Evolutionary conservation across 805 yeast species (phyloP), one percentile per base, ranked within the genome.

Genomic region (Suhomyces prunicola): DNA sequence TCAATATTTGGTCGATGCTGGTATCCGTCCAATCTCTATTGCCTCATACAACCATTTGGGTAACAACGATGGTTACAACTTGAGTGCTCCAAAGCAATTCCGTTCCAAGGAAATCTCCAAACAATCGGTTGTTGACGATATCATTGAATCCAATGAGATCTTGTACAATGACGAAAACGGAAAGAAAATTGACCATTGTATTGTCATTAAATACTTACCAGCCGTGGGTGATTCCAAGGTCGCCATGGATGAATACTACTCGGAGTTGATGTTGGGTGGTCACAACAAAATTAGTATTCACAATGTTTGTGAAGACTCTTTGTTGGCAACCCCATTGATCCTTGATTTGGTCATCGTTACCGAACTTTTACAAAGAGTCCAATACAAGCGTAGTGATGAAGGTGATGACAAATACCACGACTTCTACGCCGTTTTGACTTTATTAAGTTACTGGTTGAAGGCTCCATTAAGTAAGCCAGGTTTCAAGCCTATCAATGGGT

Each of bases 161-260:
- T 76, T 92, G 59, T 92, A 91, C 81, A 88, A 90, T 67, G 85
- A 88, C 48, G 84, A 88, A 72, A 67, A 77, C 44, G 96, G 97
- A 47, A 80, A 83, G 57, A 81, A 79, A 57, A 87, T 93, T 57
- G 97, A 92, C 66, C 98, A 92, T 72, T 88, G 96, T 74, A 92
- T 92, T 70, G 97, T 92, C 56, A 92, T 92, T 78, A 92, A 92
- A 76, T 91, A 92, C 72, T 76, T 93, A 68, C 88, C 89, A 52
- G 97, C 97, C 7, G 97, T 92, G 47, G 97, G 96, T 39, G 98
- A 92, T 73, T 86, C 94, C 59, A 92, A 92, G 78, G 97, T 92
- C 58, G 98, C 98, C 50, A 93, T 92, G 97, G 98, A 92, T 72
- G 97, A 93, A 76, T 92, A 92, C 77, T 90, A 93, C 77, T 87